A percentile compares a stretch with the other conserved stretches of the same genome.
phyloP scores from a whole-genome alignment of 371 early-diverging fungal species.

The Zychaea mexicana region DNA sequence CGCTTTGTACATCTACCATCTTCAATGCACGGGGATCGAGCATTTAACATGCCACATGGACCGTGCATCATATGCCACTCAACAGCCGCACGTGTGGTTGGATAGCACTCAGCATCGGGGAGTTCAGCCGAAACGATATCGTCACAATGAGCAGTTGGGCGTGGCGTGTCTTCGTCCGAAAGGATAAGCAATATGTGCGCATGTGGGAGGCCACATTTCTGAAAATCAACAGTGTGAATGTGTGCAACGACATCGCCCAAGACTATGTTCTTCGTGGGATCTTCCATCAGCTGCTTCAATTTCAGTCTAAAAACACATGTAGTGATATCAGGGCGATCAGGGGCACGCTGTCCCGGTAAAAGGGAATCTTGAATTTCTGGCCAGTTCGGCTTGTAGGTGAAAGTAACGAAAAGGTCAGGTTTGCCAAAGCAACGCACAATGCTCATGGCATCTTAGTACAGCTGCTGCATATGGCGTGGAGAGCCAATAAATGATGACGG shows the following conservation, averaged over 20 bases:
- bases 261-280: conserved; percentile 21
- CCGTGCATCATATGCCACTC: conserved; percentile 32
- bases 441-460: not conserved
- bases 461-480: not conserved
- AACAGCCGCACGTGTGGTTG: conserved; percentile 28
- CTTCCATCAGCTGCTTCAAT: conserved; percentile 9
- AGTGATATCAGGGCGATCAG: not conserved
- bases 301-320: not conserved
- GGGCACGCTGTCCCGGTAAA: not conserved
- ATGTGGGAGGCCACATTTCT: conserved; percentile 31
- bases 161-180: conserved; percentile 13
- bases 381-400: not conserved
- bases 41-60: conserved; percentile 18
- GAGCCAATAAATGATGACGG: not conserved
- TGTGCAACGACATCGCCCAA: conserved; percentile 20
- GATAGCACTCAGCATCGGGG: conserved; percentile 18
- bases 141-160: conserved; percentile 25
- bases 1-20: conserved; percentile 10
- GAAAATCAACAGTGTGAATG: conserved; percentile 19
- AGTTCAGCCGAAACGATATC: conserved; percentile 31
- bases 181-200: conserved; percentile 35
- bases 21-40: conserved; percentile 26
- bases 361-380: not conserved
- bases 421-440: not conserved
- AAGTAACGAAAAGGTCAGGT: not conserved